Percentiles rank a stretch among this genome's conserved stretches.
Conservation (phyloP, 305 asterid genomes). For the Ajuga reptans region DNA sequence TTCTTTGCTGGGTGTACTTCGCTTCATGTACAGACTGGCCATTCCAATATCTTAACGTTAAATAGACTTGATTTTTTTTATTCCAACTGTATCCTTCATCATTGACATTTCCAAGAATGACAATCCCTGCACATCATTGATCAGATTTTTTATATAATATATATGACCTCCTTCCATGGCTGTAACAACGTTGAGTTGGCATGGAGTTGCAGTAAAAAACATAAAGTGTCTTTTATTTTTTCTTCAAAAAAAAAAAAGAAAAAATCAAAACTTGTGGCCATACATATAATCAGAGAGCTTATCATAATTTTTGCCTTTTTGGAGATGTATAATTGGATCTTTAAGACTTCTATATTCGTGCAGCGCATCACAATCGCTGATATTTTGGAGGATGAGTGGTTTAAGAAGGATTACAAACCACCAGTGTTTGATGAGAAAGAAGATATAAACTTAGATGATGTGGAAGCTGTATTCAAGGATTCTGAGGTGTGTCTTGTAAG, state of each 20-base stretch:
- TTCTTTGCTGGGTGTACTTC: background rate
- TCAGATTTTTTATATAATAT: background rate
- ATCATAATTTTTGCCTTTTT: background rate
- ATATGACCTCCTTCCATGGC: background rate
- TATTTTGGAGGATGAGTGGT: constrained; percentile 58
- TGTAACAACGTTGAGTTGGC: background rate
- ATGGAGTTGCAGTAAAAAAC: no score
- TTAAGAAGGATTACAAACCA: constrained; percentile 47
- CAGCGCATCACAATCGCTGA: constrained; percentile 53
- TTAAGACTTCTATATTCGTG: constrained; percentile 9
- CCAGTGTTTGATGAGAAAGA: constrained; percentile 44
- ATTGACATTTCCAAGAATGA: background rate
- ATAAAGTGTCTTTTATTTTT: no score
- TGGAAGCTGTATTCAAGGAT: constrained; percentile 58
- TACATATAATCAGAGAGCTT: background rate
- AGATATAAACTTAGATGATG: constrained; percentile 49
- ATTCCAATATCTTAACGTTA: background rate
- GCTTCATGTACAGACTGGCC: background rate
- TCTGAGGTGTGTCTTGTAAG: constrained; percentile 35
- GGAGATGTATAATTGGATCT: background rate
- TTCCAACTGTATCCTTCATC: background rate
- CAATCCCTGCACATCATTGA: background rate
- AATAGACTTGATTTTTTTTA: background rate
- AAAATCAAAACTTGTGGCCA: no score
- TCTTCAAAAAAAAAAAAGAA: no score